Conservation (phyloP, 2,329 filamentous ascomycete genomes). For the Aureobasidium sp. region DNA sequence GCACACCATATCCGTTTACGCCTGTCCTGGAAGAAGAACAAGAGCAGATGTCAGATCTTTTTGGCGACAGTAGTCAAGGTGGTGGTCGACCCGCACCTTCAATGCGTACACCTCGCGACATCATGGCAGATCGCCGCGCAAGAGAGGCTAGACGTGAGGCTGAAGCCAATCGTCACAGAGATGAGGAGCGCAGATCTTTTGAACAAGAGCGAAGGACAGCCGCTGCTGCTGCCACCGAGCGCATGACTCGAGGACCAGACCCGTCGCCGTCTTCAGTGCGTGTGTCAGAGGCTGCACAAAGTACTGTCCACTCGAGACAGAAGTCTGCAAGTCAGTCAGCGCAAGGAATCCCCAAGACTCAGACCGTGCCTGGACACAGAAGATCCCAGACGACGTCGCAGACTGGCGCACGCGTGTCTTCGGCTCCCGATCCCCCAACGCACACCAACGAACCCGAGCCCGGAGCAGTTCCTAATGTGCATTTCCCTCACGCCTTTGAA, state of each 20-base stretch:
- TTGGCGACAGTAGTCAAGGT: slow-evolving; percentile 50
- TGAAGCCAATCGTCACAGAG: slow-evolving; percentile 33
- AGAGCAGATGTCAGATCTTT: slow-evolving; percentile 84
- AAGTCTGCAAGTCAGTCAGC: not conserved
- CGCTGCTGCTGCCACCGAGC: not conserved
- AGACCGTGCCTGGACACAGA: not conserved
- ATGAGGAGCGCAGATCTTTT: slow-evolving; percentile 31
- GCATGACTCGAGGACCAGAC: not conserved
- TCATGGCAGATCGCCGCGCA: slow-evolving; percentile 80
- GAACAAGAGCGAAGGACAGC: slow-evolving; percentile 33
- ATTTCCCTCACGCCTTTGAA: slow-evolving; percentile 94
- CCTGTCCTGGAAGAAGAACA: slow-evolving; percentile 79
- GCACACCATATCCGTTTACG: slow-evolving; percentile 75
- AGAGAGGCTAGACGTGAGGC: slow-evolving; percentile 66
- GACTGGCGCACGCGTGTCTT: slow-evolving; percentile 14
- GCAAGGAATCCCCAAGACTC: not conserved
- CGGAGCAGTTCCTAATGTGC: slow-evolving; percentile 39
- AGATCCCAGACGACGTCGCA: slow-evolving; percentile 1
- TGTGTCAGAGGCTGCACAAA: not conserved
- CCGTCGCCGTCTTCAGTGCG: not conserved
- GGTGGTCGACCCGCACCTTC: slow-evolving; percentile 42
- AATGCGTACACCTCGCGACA: slow-evolving; percentile 78
- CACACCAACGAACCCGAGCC: not conserved
- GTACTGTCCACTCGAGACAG: not conserved
- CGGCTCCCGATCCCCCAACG: slow-evolving; percentile 9